phyloP scores from a whole-genome alignment of 2,329 filamentous ascomycete species.

The Bimuria novae-zelandiae region DNA sequence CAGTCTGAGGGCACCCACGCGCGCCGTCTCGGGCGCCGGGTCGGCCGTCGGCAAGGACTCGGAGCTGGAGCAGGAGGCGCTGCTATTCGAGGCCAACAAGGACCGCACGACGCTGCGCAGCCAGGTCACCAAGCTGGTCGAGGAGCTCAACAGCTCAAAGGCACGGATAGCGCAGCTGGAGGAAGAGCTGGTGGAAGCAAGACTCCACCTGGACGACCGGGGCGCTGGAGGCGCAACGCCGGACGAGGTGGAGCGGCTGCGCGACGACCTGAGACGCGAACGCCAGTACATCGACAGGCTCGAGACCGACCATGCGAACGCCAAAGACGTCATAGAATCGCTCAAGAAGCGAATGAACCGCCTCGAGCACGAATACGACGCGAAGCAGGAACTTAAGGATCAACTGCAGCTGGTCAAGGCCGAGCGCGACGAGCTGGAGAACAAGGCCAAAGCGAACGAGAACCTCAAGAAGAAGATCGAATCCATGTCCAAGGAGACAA shows the following conservation, averaged over 20 bases:
- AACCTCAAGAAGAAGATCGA: constrained; percentile 60
- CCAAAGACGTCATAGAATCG: constrained; percentile 51
- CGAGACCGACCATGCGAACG: constrained; percentile 52
- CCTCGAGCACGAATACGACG: constrained; percentile 47
- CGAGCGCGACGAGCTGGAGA: constrained; percentile 55
- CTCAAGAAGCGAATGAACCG: constrained; percentile 53
- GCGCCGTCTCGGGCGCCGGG: constrained; percentile 34
- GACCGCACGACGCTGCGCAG: constrained; percentile 51
- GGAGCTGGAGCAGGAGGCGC: constrained; percentile 56
- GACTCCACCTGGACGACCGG: constrained; percentile 50
- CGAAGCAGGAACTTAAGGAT: constrained; percentile 55
- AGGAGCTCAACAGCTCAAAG: constrained; percentile 49
- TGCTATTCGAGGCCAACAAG: constrained; percentile 54
- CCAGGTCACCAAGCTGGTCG: constrained; percentile 46
- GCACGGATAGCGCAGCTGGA: constrained; percentile 52
- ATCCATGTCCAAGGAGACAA: constrained; percentile 54
- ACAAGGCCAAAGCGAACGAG: constrained; percentile 57
- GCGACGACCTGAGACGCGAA: constrained; percentile 51
- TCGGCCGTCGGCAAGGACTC: constrained; percentile 46
- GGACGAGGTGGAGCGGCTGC: constrained; percentile 51
- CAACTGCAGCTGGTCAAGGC: constrained; percentile 55
- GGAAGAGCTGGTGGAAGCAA: constrained; percentile 54
- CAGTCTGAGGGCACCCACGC: constrained; percentile 36
- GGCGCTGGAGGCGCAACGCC: constrained; percentile 45
- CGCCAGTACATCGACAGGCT: constrained; percentile 56